Conservation (phyloP, 306 rosid genomes). For the Canavalia ensiformis region DNA sequence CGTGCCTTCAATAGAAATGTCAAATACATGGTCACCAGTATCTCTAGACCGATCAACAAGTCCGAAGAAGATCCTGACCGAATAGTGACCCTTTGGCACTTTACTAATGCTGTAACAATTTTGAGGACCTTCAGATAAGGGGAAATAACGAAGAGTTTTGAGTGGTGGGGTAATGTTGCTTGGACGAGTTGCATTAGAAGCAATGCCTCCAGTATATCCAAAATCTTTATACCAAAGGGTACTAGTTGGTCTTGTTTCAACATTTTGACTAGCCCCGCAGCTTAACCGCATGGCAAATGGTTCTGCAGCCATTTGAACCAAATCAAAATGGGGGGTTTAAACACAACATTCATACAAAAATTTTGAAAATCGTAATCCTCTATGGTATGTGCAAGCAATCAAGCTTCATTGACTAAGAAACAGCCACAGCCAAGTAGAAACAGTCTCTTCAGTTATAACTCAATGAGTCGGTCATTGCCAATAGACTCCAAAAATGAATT, state of each 20-base stretch:
- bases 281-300: conserved; percentile 80
- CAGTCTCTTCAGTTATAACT: not conserved
- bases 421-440: not conserved
- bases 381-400: not conserved
- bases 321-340: not conserved
- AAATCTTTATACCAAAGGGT: conserved; percentile 79
- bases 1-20: conserved; percentile 85
- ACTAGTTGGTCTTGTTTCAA: conserved; percentile 65
- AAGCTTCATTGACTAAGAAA: not conserved
- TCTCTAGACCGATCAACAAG: conserved; percentile 53
- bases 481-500: conserved; percentile 1
- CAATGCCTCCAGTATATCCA: conserved; percentile 80
- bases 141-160: conserved; percentile 72
- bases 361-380: conserved; percentile 13
- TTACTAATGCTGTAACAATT: conserved; percentile 68
- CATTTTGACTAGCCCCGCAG: conserved; percentile 74
- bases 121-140: conserved; percentile 76
- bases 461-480: not conserved
- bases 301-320: conserved; percentile 52
- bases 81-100: conserved; percentile 81
- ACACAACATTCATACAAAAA: not conserved
- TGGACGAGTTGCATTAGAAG: conserved; percentile 69
- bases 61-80: conserved; percentile 79
- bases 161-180: conserved; percentile 75
- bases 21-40: conserved; percentile 70